Conservation (phyloP, 257 asterid species). For the Verbena officinalis region DNA sequence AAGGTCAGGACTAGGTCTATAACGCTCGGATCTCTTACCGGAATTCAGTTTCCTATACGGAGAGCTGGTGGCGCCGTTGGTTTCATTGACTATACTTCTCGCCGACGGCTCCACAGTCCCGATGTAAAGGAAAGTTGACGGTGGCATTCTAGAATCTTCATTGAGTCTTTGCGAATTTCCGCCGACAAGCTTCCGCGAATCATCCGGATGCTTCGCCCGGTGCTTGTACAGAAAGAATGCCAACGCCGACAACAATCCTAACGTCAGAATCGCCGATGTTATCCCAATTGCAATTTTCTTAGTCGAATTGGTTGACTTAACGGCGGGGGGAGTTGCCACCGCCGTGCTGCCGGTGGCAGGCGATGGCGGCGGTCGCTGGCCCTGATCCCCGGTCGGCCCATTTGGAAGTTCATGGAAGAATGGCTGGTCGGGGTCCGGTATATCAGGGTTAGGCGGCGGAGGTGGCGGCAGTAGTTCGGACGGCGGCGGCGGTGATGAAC, state of each 20-base stretch:
- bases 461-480: slow-evolving; percentile 32
- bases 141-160: slow-evolving; percentile 75
- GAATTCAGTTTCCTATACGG: slow-evolving; percentile 76
- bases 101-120: slow-evolving; percentile 93
- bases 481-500: slow-evolving; percentile 44
- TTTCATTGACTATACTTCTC: slow-evolving; percentile 39
- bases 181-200: slow-evolving; percentile 64
- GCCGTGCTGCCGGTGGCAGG: slow-evolving; percentile 44
- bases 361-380: slow-evolving; percentile 50
- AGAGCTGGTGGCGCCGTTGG: slow-evolving; percentile 48
- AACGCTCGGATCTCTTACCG: slow-evolving; percentile 67
- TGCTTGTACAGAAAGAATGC: slow-evolving; percentile 62
- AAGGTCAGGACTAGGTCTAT: slow-evolving; percentile 96
- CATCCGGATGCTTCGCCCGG: slow-evolving; percentile 47
- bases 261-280: slow-evolving; percentile 56
- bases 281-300: slow-evolving; percentile 69
- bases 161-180: slow-evolving; percentile 41
- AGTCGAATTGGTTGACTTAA: slow-evolving; percentile 40
- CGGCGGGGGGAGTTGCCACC: slow-evolving; percentile 43
- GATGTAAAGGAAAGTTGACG: slow-evolving; percentile 78
- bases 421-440: slow-evolving; percentile 75
- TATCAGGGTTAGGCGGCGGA: slow-evolving; percentile 35
- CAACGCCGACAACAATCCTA: slow-evolving; percentile 65
- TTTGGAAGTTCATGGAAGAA: slow-evolving; percentile 85
- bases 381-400: slow-evolving; percentile 55